Base-by-base conservation (phyloP, 768 basidiomycete genomes). In the Boletellus sp. region DNA sequence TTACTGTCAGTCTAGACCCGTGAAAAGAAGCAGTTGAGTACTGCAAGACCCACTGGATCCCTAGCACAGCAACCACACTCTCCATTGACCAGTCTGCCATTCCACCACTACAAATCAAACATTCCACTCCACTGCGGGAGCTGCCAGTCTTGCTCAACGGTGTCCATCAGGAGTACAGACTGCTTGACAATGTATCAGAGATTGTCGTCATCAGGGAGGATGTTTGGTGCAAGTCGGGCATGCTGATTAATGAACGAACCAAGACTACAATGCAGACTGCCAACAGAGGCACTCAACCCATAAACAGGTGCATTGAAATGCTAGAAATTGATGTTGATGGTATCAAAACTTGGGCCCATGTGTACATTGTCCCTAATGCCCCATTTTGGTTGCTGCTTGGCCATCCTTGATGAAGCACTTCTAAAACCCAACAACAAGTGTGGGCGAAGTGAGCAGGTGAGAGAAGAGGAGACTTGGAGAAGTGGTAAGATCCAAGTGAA, bases 161-260 rank as follows among this genome's bases (percentile, higher is more conserved):
- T 0, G 19, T 8, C 1, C 20, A 24, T 8, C 7, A 23, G 0
- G 17, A 52, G 15, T 11, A 11, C 8, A 42, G 12, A 0, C 7
- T 55, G 15, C 32, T 55, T 1, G 42, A 55, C 10, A 37, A 52
- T 28, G 46, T 60, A 16, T 67, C 58, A 8, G 58, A 66, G 37
- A 64, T 66, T 13, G 60, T 67, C 16, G 45, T 67, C 3, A 48
- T 67, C 2, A 4, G 51, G 2, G 50, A 54, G 16, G 59, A 66
- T 23, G 22, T 58, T 19, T 60, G 54, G 41, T 24, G 2, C 11
- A 45, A 37, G 52, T 52, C 50, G 16, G 52, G 39, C n/a, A 48
- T 22, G 2, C 59, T 5, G 4, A 36, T 60, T 13, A 66, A 63
- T n/a, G 19, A 46, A n/a, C 42, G 43, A 22, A 36, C 47, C 9